Percentiles rank a stretch among this genome's conserved stretches.
These are phyloP conservation scores for Salvia rosmarinus DNA, from an alignment of 257 asterid species.

Conservation along the genomic window DNA sequence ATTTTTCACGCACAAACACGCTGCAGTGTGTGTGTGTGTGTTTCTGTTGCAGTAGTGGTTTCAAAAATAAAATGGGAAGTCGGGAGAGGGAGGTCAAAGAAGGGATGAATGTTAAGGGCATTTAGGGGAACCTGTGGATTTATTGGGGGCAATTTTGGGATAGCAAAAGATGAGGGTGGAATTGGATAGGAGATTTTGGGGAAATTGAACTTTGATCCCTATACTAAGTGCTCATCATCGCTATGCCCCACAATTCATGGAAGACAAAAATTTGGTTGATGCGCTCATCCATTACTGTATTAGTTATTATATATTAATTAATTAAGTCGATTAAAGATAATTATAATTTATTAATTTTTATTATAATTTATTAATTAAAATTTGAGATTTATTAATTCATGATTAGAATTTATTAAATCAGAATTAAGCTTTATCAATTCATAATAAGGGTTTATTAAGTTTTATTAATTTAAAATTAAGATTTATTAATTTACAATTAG, in stretches of 20 bases:
- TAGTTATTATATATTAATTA: no score
- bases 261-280: no score
- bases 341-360: no score
- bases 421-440: no score
- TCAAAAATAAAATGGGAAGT: slow-evolving; percentile 30
- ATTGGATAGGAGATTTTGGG: slow-evolving; percentile 26
- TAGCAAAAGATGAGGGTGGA: neutral
- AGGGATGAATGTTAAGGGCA: slow-evolving; percentile 36
- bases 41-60: slow-evolving; percentile 30
- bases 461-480: no score
- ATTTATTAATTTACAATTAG: no score
- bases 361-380: no score
- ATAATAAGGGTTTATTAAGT: no score
- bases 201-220: slow-evolving; percentile 19
- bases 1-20: slow-evolving; percentile 34
- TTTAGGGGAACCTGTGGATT: slow-evolving; percentile 16
- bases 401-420: no score
- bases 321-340: no score
- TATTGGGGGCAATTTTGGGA: slow-evolving; percentile 32
- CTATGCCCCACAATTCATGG: neutral
- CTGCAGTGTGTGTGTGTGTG: slow-evolving; percentile 24
- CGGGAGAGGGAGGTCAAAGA: slow-evolving; percentile 31
- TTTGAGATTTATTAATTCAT: no score
- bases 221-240: neutral
- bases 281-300: no score